Evolutionary conservation across 2,329 filamentous ascomycete species (phyloP).

Genomic region (Botrytis paeoniae): DNA sequence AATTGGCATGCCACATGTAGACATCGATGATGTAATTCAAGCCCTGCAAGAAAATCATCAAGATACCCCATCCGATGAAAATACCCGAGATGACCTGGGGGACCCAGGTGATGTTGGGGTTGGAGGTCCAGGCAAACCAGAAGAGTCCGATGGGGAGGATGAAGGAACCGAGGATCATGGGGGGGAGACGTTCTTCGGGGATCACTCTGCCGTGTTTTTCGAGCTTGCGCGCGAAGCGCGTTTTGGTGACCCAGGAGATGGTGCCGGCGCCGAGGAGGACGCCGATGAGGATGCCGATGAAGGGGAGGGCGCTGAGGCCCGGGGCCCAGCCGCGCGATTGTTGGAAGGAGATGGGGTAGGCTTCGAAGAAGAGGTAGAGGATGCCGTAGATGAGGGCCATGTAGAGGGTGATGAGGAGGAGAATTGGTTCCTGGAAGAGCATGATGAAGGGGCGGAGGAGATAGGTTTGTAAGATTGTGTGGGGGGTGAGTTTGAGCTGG

Average conservation of each 20-base stretch:
- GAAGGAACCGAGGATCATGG: conserved; percentile 57
- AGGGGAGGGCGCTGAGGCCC: conserved; percentile 40
- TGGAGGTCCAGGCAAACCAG: conserved; percentile 70
- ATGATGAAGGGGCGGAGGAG: conserved; percentile 41
- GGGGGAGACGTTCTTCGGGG: conserved; percentile 65
- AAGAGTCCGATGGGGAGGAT: conserved; percentile 66
- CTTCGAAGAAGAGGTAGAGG: conserved; percentile 44
- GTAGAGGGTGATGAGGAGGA: conserved; percentile 33
- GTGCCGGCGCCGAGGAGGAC: conserved; percentile 69
- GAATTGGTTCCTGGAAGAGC: conserved; percentile 38
- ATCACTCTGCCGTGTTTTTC: conserved; percentile 62
- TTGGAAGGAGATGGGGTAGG: conserved; percentile 47
- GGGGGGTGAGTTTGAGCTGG: conserved; percentile 50
- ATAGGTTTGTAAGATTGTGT: conserved; percentile 40
- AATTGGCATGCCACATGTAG: conserved; percentile 54
- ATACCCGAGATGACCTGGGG: conserved; percentile 60
- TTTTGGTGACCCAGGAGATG: conserved; percentile 61
- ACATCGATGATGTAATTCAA: conserved; percentile 54
- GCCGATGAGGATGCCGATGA: conserved; percentile 43
- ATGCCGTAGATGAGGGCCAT: conserved; percentile 32
- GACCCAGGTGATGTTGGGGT: conserved; percentile 57
- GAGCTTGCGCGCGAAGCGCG: conserved; percentile 66
- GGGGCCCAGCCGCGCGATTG: conserved; percentile 42
- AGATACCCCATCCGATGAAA: conserved; percentile 68
- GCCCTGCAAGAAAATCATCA: conserved; percentile 13